Evolutionary conservation across 176 grass and related monocot genomes (phyloP).

Genomic region (Sorghum bicolor): DNA sequence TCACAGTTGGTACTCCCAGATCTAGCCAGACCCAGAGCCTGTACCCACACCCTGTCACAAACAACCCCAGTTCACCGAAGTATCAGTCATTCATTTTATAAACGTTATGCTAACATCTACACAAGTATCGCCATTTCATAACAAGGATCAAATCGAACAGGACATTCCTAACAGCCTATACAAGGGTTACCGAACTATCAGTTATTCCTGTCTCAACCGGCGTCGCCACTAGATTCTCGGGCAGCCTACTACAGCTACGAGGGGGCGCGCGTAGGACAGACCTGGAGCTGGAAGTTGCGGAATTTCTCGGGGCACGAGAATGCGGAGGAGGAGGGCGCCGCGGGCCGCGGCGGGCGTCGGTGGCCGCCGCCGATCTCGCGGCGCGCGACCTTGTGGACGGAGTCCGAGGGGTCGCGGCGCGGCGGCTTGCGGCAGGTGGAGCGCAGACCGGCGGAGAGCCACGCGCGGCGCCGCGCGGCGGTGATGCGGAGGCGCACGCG

Average conservation of each 20-base stretch:
- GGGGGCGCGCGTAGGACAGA: not conserved
- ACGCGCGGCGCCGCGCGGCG: conserved; percentile 39
- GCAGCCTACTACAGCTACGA: not conserved
- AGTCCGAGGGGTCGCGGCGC: conserved; percentile 39
- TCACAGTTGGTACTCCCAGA: not conserved
- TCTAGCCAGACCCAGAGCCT: not conserved
- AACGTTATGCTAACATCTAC: not conserved
- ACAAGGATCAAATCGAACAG: not conserved
- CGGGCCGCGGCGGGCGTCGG: conserved; percentile 33
- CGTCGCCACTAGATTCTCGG: not conserved
- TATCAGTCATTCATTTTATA: not conserved
- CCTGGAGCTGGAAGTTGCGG: conserved; percentile 62
- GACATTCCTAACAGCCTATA: not conserved
- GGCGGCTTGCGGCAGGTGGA: conserved; percentile 24
- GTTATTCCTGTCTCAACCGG: not conserved
- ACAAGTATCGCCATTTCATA: not conserved
- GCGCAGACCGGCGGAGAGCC: conserved; percentile 31
- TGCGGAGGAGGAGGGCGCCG: conserved; percentile 31
- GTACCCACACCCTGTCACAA: not conserved
- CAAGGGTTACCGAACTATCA: not conserved
- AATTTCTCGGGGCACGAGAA: conserved; percentile 59
- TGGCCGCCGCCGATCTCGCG: conserved; percentile 60
- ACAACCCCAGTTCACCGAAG: not conserved
- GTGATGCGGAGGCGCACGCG: conserved; percentile 54
- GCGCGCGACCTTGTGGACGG: conserved; percentile 46